These are phyloP conservation scores for Lodderomyces theae DNA, from an alignment of 1,139 yeast genomes.

Conservation along the genomic window DNA sequence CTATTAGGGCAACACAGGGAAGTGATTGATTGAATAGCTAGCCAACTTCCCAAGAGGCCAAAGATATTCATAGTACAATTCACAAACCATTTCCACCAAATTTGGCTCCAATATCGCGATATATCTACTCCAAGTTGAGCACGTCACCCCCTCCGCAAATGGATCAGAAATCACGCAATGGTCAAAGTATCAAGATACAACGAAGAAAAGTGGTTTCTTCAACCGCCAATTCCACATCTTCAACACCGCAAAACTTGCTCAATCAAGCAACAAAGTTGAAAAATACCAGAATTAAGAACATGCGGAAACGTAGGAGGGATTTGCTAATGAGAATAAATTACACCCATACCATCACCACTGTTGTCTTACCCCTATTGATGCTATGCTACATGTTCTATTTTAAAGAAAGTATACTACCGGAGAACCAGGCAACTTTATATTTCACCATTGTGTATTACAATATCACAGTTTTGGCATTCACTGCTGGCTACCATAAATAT, in stretches of 20 bases:
- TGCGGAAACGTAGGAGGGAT: conserved; percentile 32
- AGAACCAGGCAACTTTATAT: conserved; percentile 26
- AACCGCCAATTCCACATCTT: conserved; percentile 1
- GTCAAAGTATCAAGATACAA: conserved; percentile 11
- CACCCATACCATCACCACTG: conserved; percentile 29
- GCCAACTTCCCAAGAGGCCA: no score
- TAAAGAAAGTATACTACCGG: conserved; percentile 21
- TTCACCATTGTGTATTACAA: conserved; percentile 36
- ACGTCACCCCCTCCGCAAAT: not conserved
- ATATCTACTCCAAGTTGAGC: no score
- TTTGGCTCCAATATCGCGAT: no score
- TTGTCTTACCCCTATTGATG: conserved; percentile 30
- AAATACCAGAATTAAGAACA: conserved; percentile 21
- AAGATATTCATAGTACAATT: no score
- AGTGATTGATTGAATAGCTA: no score
- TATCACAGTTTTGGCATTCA: conserved; percentile 39
- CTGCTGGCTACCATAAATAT: conserved; percentile 45
- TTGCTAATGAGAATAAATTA: conserved; percentile 35
- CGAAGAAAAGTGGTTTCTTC: conserved; percentile 17
- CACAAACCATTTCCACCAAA: no score
- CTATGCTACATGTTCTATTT: conserved; percentile 22
- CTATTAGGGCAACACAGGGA: no score
- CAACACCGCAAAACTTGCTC: conserved; percentile 12
- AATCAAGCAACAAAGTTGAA: conserved; percentile 15
- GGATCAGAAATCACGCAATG: conserved; percentile 8